Evolutionary conservation across 2,329 filamentous ascomycete species (phyloP).

Genomic region (Colletotrichum karsti): DNA sequence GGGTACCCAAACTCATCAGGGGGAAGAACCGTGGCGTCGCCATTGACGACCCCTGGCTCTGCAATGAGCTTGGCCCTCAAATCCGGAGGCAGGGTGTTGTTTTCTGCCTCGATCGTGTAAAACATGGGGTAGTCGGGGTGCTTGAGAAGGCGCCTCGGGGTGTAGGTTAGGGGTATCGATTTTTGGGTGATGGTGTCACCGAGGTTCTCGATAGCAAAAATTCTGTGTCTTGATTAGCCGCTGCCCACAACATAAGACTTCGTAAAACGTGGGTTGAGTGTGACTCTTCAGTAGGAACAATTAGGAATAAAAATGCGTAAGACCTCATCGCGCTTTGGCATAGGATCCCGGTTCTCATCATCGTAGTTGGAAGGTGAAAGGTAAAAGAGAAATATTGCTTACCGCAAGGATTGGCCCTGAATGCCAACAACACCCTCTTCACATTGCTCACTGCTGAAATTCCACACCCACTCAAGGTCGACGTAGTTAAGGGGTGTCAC

Average conservation of each 20-base stretch:
- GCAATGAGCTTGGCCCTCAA: constrained; percentile 78
- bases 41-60: constrained; percentile 76
- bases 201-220: constrained; percentile 90
- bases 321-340: constrained; percentile 63
- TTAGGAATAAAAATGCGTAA: constrained; percentile 70
- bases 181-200: constrained; percentile 88
- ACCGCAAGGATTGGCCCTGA: constrained; percentile 88
- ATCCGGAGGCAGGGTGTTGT: constrained; percentile 86
- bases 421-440: constrained; percentile 94
- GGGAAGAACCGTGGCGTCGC: constrained; percentile 74
- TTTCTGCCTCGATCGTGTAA: constrained; percentile 94
- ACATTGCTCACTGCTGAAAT: constrained; percentile 95
- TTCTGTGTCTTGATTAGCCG: constrained; percentile 62
- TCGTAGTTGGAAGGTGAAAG: constrained; percentile 35
- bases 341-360: constrained; percentile 75
- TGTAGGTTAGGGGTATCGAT: constrained; percentile 87
- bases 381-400: constrained; percentile 44
- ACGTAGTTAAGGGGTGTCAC: constrained; percentile 92
- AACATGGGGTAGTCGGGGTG: constrained; percentile 90
- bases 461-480: constrained; percentile 92
- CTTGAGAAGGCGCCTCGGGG: constrained; percentile 85
- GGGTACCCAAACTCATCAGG: constrained; percentile 91
- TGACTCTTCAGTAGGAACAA: constrained; percentile 92
- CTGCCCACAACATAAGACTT: constrained; percentile 15
- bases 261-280: background rate